Base-by-base conservation (phyloP, 208 protist species). In the Trypanosomatidae sp. region DNA sequence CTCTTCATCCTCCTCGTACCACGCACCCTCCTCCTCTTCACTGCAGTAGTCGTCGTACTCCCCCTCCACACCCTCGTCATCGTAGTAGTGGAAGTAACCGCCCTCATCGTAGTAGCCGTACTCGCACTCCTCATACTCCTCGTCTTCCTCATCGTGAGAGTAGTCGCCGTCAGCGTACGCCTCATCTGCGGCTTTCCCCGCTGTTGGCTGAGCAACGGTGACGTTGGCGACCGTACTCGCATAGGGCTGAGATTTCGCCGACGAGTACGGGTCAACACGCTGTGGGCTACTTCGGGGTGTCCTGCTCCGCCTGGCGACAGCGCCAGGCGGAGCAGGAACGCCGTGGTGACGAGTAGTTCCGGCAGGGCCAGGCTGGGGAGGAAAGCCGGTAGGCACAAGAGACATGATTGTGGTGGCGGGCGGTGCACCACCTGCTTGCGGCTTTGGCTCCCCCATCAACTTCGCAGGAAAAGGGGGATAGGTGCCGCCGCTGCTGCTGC, bases 31-130 rank as follows among this genome's bases (percentile, higher is more conserved):
- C 12, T 75, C 68, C 47, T 71, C 64, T 30, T 67, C 41, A 19
- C 49, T 49, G 53, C 73, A 73, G 52, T 68, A 66, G 41, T 71
- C 66, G 64, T 68, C 41, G 41, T 39, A 60, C 60, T 85, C 80
- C 25, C 52, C 60, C 1, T 77, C 77, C 33, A 77, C 77, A 33
- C 62, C 39, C 10, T 76, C 28, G 9, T 84, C 82, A 15, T 83
- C 73, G 59, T 81, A 80, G 56, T 79, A 66, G 76, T 80, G 71
- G 66, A 77, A 83, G 53, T 69, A 77, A 30, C 69, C 75, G 33
- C 59, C 76, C 8, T 84, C 73, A 64, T 78, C 75, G 71, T 82
- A 76, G 70, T 85, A 79, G 52, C 74, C 68, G 66, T 81, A 74
- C 28, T 82, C 75, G 49, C 69, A 41, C 55, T 82, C 77, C 62